Conservation (phyloP, 306 rosid species). For the Leucaena leucocephala region DNA sequence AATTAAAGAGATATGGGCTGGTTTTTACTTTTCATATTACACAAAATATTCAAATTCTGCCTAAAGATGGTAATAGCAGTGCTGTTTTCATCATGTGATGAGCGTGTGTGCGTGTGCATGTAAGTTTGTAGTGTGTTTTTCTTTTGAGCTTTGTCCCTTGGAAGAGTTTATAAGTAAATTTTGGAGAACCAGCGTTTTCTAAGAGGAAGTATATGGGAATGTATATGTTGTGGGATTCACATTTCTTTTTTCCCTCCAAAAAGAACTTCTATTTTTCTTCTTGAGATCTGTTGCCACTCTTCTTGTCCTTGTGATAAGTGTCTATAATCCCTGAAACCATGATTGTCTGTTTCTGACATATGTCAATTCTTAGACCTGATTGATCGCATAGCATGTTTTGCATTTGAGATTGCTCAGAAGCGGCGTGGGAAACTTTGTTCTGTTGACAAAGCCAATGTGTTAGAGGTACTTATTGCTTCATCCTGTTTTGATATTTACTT, state of each 20-base stretch:
- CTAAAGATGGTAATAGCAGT: slow-evolving; percentile 10
- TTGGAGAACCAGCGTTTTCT: slow-evolving; percentile 6
- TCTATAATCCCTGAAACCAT: slow-evolving; percentile 26
- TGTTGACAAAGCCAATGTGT: slow-evolving; percentile 94
- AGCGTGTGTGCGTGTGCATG: too few relatives aligned
- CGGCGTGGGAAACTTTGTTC: slow-evolving; percentile 81
- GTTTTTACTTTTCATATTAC: neutral
- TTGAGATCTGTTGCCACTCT: slow-evolving; percentile 1
- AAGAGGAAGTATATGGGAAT: slow-evolving; percentile 12
- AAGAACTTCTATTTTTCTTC: slow-evolving; percentile 17
- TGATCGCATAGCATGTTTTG: slow-evolving; percentile 89
- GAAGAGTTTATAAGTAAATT: neutral
- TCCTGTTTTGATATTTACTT: slow-evolving; percentile 25
- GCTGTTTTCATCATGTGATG: neutral
- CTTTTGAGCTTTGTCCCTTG: neutral
- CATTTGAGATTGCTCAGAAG: slow-evolving; percentile 85
- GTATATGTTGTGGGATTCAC: slow-evolving; percentile 27
- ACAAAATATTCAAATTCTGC: neutral
- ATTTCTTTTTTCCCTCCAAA: neutral
- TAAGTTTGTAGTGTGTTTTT: neutral
- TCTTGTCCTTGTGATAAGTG: slow-evolving; percentile 20
- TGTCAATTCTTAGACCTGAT: slow-evolving; percentile 52
- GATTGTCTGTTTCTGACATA: slow-evolving; percentile 15
- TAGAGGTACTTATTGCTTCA: slow-evolving; percentile 65
- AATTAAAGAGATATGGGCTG: neutral